Evolutionary conservation across 352 stramenopile species (phyloP), one percentile per base, ranked within the genome.

Genomic region (Phytophthora tubulina): DNA sequence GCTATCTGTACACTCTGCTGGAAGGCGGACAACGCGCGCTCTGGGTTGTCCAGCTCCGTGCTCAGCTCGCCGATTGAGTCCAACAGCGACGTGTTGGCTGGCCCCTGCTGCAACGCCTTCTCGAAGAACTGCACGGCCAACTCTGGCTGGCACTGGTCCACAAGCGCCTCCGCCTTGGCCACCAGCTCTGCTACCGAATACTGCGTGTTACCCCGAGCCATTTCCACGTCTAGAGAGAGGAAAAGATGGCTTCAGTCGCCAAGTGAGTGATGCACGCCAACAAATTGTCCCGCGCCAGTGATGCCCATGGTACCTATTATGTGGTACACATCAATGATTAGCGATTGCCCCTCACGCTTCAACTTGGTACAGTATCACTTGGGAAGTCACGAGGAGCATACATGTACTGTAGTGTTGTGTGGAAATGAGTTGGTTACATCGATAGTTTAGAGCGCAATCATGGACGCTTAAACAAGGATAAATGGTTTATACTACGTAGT

Each of bases 81-180:
- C 55, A 96, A 78, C 52, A 97, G 76, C 62, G 76, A 69, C 50
- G 82, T 78, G 72, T 95, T 95, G 39, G 35, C 51, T 7, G 90
- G 89, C 57, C 96, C 88, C 65, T 90, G 86, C 33, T 70, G 56
- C 46, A 94, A 68, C 58, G 89, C 90, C 60, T 87, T 88, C 76
- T 96, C 83, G 69, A 90, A 95, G 71, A 97, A 97, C 72, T 87
- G 85, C 56, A 94, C 78, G 32, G 89, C 90, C 57, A 96, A 65
- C 54, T 96, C 90, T 5, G 89, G 88, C 62, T 96, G 86, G 70
- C 85, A 95, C 58, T 94, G 82, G 66, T 96, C 90, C 73, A 97
- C 85, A 17, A 97, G 70, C 62, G 73, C 69, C 76, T 97, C 88
- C 56, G 85, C 90, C 74, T 96, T 96, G 70, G 86, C 80, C 52